These are phyloP conservation scores for Sarocladium kiliense DNA, from an alignment of 2,329 filamentous ascomycete genomes.

Conservation along the genomic window DNA sequence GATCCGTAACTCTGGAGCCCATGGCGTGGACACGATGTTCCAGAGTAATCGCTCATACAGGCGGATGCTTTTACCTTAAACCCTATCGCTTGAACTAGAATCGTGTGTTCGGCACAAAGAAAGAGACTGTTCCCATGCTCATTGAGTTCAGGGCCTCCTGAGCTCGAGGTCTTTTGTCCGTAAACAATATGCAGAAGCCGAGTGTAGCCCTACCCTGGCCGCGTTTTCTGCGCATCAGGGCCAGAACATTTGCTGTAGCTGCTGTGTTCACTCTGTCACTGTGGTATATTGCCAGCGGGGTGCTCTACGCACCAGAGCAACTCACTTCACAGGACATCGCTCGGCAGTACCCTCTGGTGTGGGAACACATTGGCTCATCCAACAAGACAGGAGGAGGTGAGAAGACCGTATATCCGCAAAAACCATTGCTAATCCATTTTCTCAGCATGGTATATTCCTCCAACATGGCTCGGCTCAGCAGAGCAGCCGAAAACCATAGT, in stretches of 20 bases:
- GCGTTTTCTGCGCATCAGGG: neutral
- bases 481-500: conserved; percentile 15
- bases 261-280: neutral
- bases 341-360: conserved; percentile 14
- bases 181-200: conserved; percentile 1
- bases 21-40: neutral
- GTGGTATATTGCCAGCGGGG: neutral
- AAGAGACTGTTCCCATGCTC: neutral
- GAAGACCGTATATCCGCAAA: neutral
- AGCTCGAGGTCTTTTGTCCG: neutral
- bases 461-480: conserved; percentile 14
- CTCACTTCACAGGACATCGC: neutral
- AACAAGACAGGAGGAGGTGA: conserved; percentile 16
- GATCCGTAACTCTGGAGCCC: no score
- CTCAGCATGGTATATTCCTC: conserved; percentile 19
- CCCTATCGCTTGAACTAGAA: neutral
- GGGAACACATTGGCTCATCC: conserved; percentile 15
- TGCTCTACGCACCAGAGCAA: neutral
- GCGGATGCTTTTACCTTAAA: neutral
- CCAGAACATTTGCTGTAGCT: neutral
- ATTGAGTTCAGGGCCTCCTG: neutral
- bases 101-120: neutral
- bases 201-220: neutral
- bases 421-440: neutral
- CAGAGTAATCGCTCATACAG: neutral